These are phyloP conservation scores for Elasticomyces elasticus DNA, from an alignment of 495 filamentous ascomycete species.

Conservation along the genomic window DNA sequence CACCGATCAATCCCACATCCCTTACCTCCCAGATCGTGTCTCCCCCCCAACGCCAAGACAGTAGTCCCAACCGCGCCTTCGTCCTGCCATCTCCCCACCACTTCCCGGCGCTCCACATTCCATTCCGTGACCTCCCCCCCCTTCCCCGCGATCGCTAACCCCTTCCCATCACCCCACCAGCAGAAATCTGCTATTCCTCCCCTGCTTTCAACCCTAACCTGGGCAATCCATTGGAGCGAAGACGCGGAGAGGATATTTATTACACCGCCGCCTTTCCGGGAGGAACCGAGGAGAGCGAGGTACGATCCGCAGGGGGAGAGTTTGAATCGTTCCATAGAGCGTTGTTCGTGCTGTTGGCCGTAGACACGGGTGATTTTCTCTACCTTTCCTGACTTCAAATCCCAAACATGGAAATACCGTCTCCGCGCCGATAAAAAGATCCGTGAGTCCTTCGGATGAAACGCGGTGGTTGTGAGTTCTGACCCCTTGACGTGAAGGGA, in stretches of 20 bases:
- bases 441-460: conserved; percentile 50
- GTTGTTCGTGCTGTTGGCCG: conserved; percentile 74
- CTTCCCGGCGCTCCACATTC: conserved; percentile 51
- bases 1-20: conserved; percentile 73
- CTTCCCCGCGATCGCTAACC: conserved; percentile 66
- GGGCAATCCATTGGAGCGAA: conserved; percentile 81
- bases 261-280: conserved; percentile 72
- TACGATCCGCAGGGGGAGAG: conserved; percentile 75
- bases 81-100: conserved; percentile 76
- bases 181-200: conserved; percentile 79
- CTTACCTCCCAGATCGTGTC: conserved; percentile 39
- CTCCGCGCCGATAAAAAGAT: conserved; percentile 80
- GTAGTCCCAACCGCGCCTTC: conserved; percentile 83
- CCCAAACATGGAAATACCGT: conserved; percentile 90
- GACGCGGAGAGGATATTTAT: conserved; percentile 73
- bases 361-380: conserved; percentile 70
- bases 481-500: conserved; percentile 77
- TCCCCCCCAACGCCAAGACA: conserved; percentile 65
- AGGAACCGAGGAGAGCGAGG: conserved; percentile 66
- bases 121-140: conserved; percentile 92
- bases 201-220: conserved; percentile 71
- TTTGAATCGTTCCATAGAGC: conserved; percentile 81
- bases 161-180: conserved; percentile 80
- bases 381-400: conserved; percentile 66
- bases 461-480: conserved; percentile 68